These are phyloP conservation scores for Mentha longifolia DNA, from an alignment of 257 asterid genomes.

Conservation along the genomic window DNA sequence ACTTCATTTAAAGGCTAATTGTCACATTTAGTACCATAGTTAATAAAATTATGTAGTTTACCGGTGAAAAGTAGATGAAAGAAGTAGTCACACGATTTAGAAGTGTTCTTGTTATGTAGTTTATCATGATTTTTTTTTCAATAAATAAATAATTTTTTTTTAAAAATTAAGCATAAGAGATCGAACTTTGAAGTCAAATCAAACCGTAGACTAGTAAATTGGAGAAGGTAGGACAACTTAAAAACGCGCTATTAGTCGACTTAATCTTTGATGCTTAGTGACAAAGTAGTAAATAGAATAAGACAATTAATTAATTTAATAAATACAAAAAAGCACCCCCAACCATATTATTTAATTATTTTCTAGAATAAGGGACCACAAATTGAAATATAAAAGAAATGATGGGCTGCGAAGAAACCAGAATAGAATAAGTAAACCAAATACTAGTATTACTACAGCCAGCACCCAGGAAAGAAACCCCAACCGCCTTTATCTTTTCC, in stretches of 20 bases:
- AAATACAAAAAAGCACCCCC: neutral
- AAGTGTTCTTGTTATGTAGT: too few relatives aligned
- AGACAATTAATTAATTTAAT: too few relatives aligned
- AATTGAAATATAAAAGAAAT: conserved; percentile 30
- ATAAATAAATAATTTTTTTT: too few relatives aligned
- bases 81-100: too few relatives aligned
- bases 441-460: neutral
- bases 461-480: neutral
- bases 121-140: too few relatives aligned
- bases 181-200: too few relatives aligned
- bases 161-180: neutral
- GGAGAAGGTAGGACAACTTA: neutral
- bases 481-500: neutral
- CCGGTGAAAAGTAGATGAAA: too few relatives aligned
- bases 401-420: too few relatives aligned
- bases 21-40: too few relatives aligned
- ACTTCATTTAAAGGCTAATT: too few relatives aligned
- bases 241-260: conserved; percentile 28
- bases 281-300: neutral
- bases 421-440: conserved; percentile 9
- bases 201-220: neutral
- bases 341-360: neutral
- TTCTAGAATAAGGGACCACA: conserved; percentile 36
- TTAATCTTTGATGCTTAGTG: neutral
- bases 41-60: too few relatives aligned